Base-by-base conservation (phyloP, 1,139 yeast species). In the Scheffersomyces stambukii region DNA sequence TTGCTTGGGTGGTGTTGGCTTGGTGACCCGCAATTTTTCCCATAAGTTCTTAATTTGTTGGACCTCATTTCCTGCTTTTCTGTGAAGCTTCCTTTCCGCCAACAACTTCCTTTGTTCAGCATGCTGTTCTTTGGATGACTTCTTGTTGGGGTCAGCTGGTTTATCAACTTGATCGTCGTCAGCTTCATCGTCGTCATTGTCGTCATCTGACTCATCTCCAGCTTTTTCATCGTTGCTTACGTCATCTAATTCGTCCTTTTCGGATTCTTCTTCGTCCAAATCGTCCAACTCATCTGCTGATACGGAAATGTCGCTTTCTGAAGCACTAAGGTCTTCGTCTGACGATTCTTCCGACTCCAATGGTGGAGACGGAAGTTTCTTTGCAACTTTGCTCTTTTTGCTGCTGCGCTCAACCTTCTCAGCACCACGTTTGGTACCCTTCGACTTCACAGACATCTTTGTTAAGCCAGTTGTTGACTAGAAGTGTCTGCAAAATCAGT, bases 21-120 rank as follows among this genome's bases (percentile, higher is more conserved):
- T 79, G 48, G 83, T 84, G 24, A 84, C 93, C 60, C 97, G 77
- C 45, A 91, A 67, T 54, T 77, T 78, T 61, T 89, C 97, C 98
- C 98, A 91, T 29, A 91, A 58, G 29, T 73, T 69, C 58, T 91
- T 91, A 57, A 91, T 86, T 43, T 78, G 77, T 54, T 85, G 89
- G 30, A 91, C 88, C 58, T 83, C 84, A 24, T 65, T 64, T 41
- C 97, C 97, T 13, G 94, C 74, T 50, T 83, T 86, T 62, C 96
- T 79, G 49, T 81, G 78, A 38, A 85, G 65, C 54, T 88, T 89
- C 58, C 98, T 78, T 54, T 89, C 96, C 33, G 77, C 76, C 29
- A 81, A 67, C 26, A 81, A 55, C 46, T 80, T 79, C 54, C 80
- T 81, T 60, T 89, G 96, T 52, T 86, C 96, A 10, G 80, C 80